These are phyloP conservation scores for Ceriops tagal DNA, from an alignment of 345 rosid genomes.

Conservation along the genomic window DNA sequence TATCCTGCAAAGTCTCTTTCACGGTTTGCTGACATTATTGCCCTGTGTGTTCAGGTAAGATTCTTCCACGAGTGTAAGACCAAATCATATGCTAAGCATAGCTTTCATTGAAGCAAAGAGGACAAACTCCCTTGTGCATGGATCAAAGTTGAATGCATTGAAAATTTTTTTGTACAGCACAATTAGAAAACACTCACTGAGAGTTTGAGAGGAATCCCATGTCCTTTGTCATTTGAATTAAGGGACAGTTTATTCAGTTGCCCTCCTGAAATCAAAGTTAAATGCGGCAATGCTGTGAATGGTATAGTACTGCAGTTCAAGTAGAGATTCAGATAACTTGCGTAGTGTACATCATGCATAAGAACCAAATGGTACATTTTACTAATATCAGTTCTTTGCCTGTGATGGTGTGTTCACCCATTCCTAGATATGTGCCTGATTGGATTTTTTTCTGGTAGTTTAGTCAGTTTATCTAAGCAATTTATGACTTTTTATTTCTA, in stretches of 20 bases:
- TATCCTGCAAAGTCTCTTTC: constrained; percentile 97
- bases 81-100: no score
- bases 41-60: constrained; percentile 93
- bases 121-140: no score
- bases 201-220: no score
- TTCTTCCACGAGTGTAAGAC: not conserved
- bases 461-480: not conserved
- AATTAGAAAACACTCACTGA: no score
- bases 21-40: constrained; percentile 95
- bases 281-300: not conserved
- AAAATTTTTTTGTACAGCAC: no score
- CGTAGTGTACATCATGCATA: no score
- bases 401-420: not conserved
- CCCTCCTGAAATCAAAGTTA: not conserved
- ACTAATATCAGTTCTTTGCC: not conserved
- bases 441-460: not conserved
- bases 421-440: not conserved
- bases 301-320: no score
- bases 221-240: no score
- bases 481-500: not conserved
- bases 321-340: no score
- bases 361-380: no score
- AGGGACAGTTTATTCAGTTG: not conserved
- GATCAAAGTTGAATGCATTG: no score
- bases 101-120: not conserved